Base-by-base conservation (phyloP, 202 grass and related monocot species). In the Saccharum hybrid region DNA sequence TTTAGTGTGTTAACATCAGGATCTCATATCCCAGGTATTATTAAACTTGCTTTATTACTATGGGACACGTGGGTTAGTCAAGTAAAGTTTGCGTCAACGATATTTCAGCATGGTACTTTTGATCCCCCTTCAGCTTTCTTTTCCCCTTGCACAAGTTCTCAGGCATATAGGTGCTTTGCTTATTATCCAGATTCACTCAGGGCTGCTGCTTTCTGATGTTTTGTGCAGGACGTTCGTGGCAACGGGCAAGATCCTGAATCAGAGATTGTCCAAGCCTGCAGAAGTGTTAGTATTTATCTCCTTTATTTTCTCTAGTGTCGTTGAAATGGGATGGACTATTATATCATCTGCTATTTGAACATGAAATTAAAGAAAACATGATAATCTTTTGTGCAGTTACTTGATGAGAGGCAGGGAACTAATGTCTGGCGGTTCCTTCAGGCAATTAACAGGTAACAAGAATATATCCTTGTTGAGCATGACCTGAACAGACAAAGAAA, bases 191-290 rank as follows among this genome's bases (percentile, higher is more conserved):
- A 63, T 81, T 60, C 43, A 83, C 73, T 80, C 48, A 83, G 67
- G 6, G 46, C 71, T 14, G 63, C 41, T 74, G 6, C 16, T 52
- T 64, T 80, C 15, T 48, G 52, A 67, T 82, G 40, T 77, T 78
- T 8, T 69, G 22, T 31, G 66, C 93, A 99, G 96, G 96, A 94
- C 72, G 88, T 96, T 82, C 89, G 89, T 2, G 93, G 96, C 34
- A 92, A 59, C 79, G 80, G 87, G 59, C 89, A 94, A 64, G 89
- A 92, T 66, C 86, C 93, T 76, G 96, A 96, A 85, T 99, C 96
- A 42, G 96, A 96, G 71, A 96, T 94, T 22, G 89, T 96, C 8
- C 93, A 94, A 78, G 96, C 93, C 37, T 99, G 96, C 84, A 92
- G 92, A 99, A 99, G 88, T 92, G 96, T 99, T 78, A 96, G 93